Evolutionary conservation across 2,329 filamentous ascomycete genomes (phyloP).

Genomic region (Diaporthe sp.): DNA sequence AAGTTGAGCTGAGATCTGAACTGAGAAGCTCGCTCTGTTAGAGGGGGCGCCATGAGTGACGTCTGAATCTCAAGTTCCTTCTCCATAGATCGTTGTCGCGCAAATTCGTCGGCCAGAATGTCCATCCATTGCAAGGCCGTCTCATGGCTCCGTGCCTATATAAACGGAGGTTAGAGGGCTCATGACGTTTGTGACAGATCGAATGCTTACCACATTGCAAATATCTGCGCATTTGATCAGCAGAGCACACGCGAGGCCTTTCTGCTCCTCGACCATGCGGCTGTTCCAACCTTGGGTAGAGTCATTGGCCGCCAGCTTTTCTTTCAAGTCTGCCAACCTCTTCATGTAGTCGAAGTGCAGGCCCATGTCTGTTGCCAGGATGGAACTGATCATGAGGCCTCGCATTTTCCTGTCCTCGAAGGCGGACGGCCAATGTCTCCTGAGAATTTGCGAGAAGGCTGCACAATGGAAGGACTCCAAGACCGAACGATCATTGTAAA

Average conservation of each 20-base stretch:
- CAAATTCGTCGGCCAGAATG: slow-evolving; percentile 95
- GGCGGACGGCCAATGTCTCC: slow-evolving; percentile 87
- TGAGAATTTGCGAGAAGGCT: slow-evolving; percentile 94
- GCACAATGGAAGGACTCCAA: slow-evolving; percentile 98
- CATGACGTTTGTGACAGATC: neutral
- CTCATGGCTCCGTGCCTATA: slow-evolving; percentile 83
- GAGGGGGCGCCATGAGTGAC: slow-evolving; percentile 85
- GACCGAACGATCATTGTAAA: slow-evolving; percentile 97
- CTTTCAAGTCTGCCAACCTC: slow-evolving; percentile 82
- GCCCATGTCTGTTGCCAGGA: slow-evolving; percentile 97
- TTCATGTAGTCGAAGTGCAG: slow-evolving; percentile 98
- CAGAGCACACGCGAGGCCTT: slow-evolving; percentile 85
- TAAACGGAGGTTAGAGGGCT: slow-evolving; percentile 33
- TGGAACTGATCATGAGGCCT: slow-evolving; percentile 95
- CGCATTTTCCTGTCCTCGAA: slow-evolving; percentile 85
- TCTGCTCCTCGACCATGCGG: slow-evolving; percentile 80
- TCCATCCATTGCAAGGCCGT: slow-evolving; percentile 90
- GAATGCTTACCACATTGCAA: slow-evolving; percentile 86
- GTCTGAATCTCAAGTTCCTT: slow-evolving; percentile 86
- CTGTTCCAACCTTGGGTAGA: slow-evolving; percentile 80
- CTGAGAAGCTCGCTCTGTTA: slow-evolving; percentile 84
- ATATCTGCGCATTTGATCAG: slow-evolving; percentile 99
- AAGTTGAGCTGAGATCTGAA: slow-evolving; percentile 92
- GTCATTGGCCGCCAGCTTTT: slow-evolving; percentile 76
- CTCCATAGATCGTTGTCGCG: slow-evolving; percentile 93